Evolutionary conservation across 2,329 filamentous ascomycete genomes (phyloP), one percentile per base, ranked within the genome.

Genomic region (Aspergillus persii): DNA sequence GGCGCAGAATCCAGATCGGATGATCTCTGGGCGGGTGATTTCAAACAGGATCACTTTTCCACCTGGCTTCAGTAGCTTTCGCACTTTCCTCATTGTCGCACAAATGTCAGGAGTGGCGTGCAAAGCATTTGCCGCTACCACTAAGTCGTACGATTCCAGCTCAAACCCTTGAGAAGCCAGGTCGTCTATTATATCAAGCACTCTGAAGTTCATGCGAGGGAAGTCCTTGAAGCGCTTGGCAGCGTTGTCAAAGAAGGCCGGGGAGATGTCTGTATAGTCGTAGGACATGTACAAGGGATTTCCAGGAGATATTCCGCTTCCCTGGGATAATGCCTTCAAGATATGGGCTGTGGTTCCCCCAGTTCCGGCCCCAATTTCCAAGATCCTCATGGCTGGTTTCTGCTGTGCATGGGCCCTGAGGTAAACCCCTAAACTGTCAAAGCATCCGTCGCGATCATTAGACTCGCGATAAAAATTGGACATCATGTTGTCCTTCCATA

Each of bases 181-280:
- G 26, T 54, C 41, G 5, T 36, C 18, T 4, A 12, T 26, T 44
- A 54, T n/a, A 36, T 54, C 30, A 11, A 33, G 33, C 4, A 18
- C 27, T 18, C 8, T 47, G 8, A 54, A 54, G 3, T 30, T 54
- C 4, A 54, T 48, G 3, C 18, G 41, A 5, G 27, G 15, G 27
- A 30, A 47, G 8, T 33, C n/a, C 11, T 48, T 46, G 15, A 29
- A 54, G 6, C 41, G 26, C 30, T 54, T 41, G 8, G 15, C 29
- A 4, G 53, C 53, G 3, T 18, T 11, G 3, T 23, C 26, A 33
- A 54, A 48, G 29, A 54, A 54, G 1, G 41, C 39, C 9, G 41
- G 39, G 6, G 53, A 54, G 27, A 54, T 48, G 23, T 54, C 53
- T 4, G 53, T 54, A 11, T 47, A 54, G 27, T 54, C 53, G 9